These are phyloP conservation scores for Vigna angularis DNA, from an alignment of 306 rosid genomes.

Conservation along the genomic window DNA sequence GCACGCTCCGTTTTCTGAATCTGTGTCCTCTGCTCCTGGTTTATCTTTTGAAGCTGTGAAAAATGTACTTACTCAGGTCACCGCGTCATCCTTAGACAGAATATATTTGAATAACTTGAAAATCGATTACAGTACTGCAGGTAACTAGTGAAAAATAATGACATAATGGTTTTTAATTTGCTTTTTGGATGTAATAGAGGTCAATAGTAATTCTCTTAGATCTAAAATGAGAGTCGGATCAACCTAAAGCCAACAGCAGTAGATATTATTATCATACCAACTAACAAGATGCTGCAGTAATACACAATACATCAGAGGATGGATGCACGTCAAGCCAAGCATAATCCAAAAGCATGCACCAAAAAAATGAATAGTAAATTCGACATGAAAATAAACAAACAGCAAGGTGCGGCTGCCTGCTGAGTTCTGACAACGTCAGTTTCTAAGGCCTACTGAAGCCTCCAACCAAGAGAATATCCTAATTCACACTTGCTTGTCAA, in stretches of 20 bases:
- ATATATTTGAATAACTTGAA: constrained; percentile 21
- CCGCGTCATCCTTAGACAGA: constrained; percentile 40
- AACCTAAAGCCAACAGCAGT: constrained; percentile 24
- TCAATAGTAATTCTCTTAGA: background rate
- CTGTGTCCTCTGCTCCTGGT: constrained; percentile 72
- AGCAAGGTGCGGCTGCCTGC: background rate
- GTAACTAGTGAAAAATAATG: constrained; percentile 18
- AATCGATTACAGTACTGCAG: constrained; percentile 9
- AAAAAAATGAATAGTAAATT: background rate
- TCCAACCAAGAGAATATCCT: background rate
- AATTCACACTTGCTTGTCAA: background rate
- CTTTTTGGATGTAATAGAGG: constrained; percentile 2
- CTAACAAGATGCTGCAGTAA: background rate
- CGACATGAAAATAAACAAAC: background rate
- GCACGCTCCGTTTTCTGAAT: constrained; percentile 83
- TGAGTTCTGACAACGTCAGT: background rate
- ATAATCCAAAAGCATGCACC: constrained; percentile 13
- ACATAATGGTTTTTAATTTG: background rate
- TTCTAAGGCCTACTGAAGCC: background rate
- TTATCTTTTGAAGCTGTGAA: constrained; percentile 73
- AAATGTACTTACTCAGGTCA: constrained; percentile 41
- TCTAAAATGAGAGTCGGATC: constrained; percentile 28
- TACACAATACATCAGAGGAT: background rate
- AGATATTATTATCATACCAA: background rate
- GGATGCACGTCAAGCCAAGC: background rate